Percentiles rank a stretch among this genome's conserved stretches.
Conservation (phyloP, 352 stramenopile species). For the Globisporangium apiculatum region DNA sequence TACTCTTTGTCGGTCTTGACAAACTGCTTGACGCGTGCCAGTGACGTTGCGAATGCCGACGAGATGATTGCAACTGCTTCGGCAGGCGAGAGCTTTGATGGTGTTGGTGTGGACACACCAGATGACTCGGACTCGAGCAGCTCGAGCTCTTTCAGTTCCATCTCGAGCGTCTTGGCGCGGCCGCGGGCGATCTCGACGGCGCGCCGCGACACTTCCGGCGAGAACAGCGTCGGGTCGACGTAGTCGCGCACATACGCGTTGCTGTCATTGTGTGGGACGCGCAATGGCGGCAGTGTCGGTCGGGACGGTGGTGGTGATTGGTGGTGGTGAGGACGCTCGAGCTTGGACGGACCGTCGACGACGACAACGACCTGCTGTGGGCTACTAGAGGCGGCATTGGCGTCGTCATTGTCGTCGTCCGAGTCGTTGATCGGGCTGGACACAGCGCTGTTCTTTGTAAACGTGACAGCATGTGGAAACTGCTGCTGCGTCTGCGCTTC, state of each 20-base stretch:
- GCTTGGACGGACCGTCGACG: conserved; percentile 16
- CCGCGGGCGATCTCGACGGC: conserved; percentile 80
- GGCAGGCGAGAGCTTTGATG: conserved; percentile 36
- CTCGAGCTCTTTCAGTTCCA: conserved; percentile 65
- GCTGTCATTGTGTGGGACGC: conserved; percentile 18
- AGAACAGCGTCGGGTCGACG: conserved; percentile 76
- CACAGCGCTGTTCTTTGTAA: conserved; percentile 10
- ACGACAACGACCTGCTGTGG: conserved; percentile 28
- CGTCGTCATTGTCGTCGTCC: conserved; percentile 17
- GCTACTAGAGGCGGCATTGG: conserved; percentile 7
- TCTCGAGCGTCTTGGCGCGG: conserved; percentile 60
- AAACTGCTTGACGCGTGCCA: conserved; percentile 52
- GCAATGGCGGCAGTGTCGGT: conserved; percentile 10
- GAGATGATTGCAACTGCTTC: conserved; percentile 64
- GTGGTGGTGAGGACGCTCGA: conserved; percentile 17
- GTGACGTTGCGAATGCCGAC: conserved; percentile 49
- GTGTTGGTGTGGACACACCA: background rate
- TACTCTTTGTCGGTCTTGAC: conserved; percentile 57
- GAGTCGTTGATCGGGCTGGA: conserved; percentile 18
- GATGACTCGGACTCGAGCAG: conserved; percentile 26
- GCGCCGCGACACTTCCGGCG: conserved; percentile 70
- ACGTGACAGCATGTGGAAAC: conserved; percentile 21
- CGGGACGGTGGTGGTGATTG: background rate
- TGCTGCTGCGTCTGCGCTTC: conserved; percentile 24
- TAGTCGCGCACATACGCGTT: conserved; percentile 44